Percentiles rank a stretch among this genome's conserved stretches.
phyloP scores from a whole-genome alignment of 2,329 filamentous ascomycete genomes.

The Thielaviopsis populi region DNA sequence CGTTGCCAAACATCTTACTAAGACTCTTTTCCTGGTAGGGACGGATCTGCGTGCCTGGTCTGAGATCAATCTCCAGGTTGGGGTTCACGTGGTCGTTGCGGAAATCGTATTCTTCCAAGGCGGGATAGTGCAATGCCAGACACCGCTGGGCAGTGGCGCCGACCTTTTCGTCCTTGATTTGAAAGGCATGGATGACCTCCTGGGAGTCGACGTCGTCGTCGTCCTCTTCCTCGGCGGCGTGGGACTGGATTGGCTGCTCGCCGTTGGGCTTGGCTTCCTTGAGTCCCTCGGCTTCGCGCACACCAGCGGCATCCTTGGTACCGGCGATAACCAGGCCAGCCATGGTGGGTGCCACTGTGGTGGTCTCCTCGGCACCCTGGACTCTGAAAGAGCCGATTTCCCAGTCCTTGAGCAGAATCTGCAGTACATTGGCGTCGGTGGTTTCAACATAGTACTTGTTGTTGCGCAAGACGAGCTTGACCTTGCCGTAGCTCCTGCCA shows the following conservation, averaged over 20 bases:
- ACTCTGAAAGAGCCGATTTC: constrained; percentile 68
- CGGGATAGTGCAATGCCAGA: constrained; percentile 68
- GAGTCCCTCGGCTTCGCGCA: constrained; percentile 50
- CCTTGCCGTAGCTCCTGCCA: constrained; percentile 85
- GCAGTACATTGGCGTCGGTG: constrained; percentile 70
- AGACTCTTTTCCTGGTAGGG: constrained; percentile 94
- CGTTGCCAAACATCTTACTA: constrained; percentile 99
- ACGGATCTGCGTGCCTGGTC: constrained; percentile 77
- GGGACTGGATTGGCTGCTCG: background rate
- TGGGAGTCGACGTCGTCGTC: constrained; percentile 79
- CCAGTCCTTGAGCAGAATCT: constrained; percentile 70
- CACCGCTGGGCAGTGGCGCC: constrained; percentile 83
- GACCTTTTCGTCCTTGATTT: constrained; percentile 69
- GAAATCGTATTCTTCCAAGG: constrained; percentile 96
- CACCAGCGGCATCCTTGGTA: constrained; percentile 80
- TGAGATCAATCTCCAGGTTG: constrained; percentile 84
- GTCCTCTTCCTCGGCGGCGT: constrained; percentile 41
- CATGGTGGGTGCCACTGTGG: constrained; percentile 71
- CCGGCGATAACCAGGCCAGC: constrained; percentile 81
- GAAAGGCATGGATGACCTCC: constrained; percentile 82
- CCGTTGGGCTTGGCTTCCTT: constrained; percentile 8
- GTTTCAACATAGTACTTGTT: constrained; percentile 92
- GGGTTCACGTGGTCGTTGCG: constrained; percentile 78
- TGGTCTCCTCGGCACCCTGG: constrained; percentile 55
- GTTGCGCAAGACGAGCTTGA: constrained; percentile 86